phyloP scores from a whole-genome alignment of 2,329 filamentous ascomycete species.

The Clarireedia paspali region DNA sequence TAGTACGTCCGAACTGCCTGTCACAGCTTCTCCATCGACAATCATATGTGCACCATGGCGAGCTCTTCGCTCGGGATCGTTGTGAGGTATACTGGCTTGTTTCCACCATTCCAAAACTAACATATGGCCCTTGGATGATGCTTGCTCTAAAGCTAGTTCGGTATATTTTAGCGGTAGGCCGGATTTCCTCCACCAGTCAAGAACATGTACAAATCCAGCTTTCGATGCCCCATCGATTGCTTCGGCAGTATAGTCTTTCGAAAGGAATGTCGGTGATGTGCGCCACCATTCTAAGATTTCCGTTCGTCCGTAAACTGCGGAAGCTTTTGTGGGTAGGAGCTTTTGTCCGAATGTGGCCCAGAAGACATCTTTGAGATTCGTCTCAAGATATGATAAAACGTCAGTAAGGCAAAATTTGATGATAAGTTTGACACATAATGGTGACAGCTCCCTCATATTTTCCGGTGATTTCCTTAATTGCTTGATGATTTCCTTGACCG shows the following conservation, averaged over 20 bases:
- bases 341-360: constrained; percentile 77
- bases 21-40: constrained; percentile 11
- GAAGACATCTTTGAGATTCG: constrained; percentile 65
- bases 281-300: constrained; percentile 91
- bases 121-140: constrained; percentile 77
- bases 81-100: constrained; percentile 49
- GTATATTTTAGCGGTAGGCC: constrained; percentile 78
- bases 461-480: constrained; percentile 66
- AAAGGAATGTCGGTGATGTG: constrained; percentile 71
- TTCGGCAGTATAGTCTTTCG: constrained; percentile 69
- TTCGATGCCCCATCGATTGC: constrained; percentile 82
- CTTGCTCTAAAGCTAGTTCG: constrained; percentile 79
- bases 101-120: constrained; percentile 92
- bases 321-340: constrained; percentile 80
- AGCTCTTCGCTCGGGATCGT: constrained; percentile 31
- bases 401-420: constrained; percentile 83
- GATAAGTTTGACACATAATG: constrained; percentile 76
- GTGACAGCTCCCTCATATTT: constrained; percentile 64
- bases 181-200: constrained; percentile 87
- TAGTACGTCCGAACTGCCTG: constrained; percentile 16
- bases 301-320: constrained; percentile 73
- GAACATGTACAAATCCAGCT: constrained; percentile 73
- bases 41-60: constrained; percentile 20
- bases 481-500: constrained; percentile 62
- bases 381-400: constrained; percentile 66